These are phyloP conservation scores for Aspergillus melleus DNA, from an alignment of 2,329 filamentous ascomycete genomes.

Conservation along the genomic window DNA sequence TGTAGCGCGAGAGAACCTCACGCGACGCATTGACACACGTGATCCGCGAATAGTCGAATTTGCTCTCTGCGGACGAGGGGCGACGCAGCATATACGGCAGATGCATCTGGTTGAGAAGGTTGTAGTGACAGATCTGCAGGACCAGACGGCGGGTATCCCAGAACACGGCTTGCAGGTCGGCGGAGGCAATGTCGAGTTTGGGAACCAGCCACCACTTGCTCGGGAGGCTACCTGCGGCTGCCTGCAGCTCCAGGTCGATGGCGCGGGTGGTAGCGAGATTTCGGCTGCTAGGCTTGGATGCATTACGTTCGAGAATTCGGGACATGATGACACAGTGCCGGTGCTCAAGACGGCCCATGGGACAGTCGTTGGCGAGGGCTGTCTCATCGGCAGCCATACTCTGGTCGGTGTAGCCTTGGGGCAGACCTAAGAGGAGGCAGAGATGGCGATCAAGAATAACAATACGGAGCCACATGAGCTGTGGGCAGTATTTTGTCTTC, in stretches of 20 bases:
- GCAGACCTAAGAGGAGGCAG: conserved; percentile 3
- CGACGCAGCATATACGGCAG: too few species aligned
- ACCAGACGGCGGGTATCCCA: neutral
- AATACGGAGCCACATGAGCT: conserved; percentile 4
- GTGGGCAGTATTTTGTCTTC: neutral
- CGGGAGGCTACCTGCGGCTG: neutral
- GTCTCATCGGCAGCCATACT: neutral
- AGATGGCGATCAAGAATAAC: conserved; percentile 1
- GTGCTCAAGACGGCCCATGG: conserved; percentile 6
- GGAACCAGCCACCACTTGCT: conserved; percentile 1
- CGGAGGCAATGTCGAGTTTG: neutral
- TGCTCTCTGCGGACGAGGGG: too few species aligned
- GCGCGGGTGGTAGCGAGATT: neutral
- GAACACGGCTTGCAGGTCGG: conserved; percentile 1
- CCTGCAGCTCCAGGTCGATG: neutral
- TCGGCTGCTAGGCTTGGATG: neutral
- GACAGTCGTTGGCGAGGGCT: neutral
- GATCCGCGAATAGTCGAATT: too few species aligned
- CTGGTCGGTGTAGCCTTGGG: neutral
- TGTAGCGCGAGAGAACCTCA: too few species aligned
- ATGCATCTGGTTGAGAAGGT: too few species aligned
- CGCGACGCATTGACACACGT: too few species aligned
- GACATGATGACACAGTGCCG: neutral
- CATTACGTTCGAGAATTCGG: neutral
- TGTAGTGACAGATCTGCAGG: too few species aligned